Evolutionary conservation across 2,329 filamentous ascomycete genomes (phyloP).

Genomic region (Fusarium buharicum): DNA sequence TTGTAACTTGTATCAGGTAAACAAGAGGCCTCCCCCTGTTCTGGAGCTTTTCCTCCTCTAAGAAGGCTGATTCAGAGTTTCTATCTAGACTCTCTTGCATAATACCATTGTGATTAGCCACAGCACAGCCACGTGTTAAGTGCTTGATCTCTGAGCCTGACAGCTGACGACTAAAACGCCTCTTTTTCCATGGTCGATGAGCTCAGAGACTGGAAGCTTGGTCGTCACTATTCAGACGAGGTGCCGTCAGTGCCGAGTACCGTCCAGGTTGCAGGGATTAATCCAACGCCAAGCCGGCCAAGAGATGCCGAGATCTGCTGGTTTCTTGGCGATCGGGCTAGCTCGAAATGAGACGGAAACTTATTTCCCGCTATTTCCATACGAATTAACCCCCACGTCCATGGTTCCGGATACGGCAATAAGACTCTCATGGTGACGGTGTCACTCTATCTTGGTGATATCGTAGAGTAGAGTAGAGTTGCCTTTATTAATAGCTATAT

Average conservation of each 20-base stretch:
- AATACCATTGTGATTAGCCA: slow-evolving; percentile 12
- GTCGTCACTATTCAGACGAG: no score
- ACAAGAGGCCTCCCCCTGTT: slow-evolving; percentile 33
- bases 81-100: neutral
- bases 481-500: no score
- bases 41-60: slow-evolving; percentile 12
- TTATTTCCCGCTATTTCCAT: slow-evolving; percentile 15
- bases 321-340: slow-evolving; percentile 34
- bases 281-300: slow-evolving; percentile 39
- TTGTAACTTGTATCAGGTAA: slow-evolving; percentile 5
- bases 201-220: neutral
- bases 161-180: neutral
- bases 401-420: no score
- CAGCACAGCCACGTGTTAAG: neutral
- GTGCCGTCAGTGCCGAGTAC: neutral
- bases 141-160: neutral
- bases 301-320: slow-evolving; percentile 41
- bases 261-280: slow-evolving; percentile 15
- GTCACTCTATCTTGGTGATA: no score
- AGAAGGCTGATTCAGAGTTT: slow-evolving; percentile 24
- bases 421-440: no score
- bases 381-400: no score
- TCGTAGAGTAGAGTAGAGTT: no score
- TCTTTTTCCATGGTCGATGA: neutral
- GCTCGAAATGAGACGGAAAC: neutral